Base-by-base conservation (phyloP, 2,329 filamentous ascomycete genomes). In the Ceratocystis papillata region DNA sequence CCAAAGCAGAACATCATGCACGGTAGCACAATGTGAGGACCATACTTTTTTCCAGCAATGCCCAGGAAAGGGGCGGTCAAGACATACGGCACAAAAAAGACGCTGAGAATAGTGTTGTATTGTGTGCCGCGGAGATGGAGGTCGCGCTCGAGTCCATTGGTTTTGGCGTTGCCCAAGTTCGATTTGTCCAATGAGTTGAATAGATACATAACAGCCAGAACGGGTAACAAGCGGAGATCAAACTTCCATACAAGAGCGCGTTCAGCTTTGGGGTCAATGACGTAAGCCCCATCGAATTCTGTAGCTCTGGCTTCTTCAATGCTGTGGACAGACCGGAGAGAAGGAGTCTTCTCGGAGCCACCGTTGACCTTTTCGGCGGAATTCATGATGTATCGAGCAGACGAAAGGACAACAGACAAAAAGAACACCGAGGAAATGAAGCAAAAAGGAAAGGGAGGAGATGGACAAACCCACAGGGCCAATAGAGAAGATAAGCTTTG, bases 31-130 rank as follows among this genome's bases (percentile, higher is more conserved):
- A 80, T 77, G 63, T 83, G 80, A 0, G 88, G 84, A 0, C 87
- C 87, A 71, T 81, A 88, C 69, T 83, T 86, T 76, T 90, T 91
- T 68, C 86, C 87, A 10, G 88, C 73, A 74, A 90, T 85, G 57
- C 76, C 75, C 1, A 77, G 69, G 7, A 76, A 73, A 0, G 86
- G 87, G 0, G 87, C 87, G 64, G 85, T 86, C 50, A 90, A 72
- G 64, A 90, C 87, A 72, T 87, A 90, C 0, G 88, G 88, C 5
- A 90, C 79, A 74, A 88, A 91, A 78, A 91, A 91, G 69, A 91
- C 84, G 69, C 80, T 83, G 50, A 91, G 75, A 60, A 89, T 79
- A 59, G 85, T 81, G 74, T 89, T 90, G 77, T 90, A 89, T 73
- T 89, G 81, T 70, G 83, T 80, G 2, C 72, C 67, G 65, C 80